phyloP scores from a whole-genome alignment of 1,284 basidiomycete species.

The Ceratobasidium sp. region DNA sequence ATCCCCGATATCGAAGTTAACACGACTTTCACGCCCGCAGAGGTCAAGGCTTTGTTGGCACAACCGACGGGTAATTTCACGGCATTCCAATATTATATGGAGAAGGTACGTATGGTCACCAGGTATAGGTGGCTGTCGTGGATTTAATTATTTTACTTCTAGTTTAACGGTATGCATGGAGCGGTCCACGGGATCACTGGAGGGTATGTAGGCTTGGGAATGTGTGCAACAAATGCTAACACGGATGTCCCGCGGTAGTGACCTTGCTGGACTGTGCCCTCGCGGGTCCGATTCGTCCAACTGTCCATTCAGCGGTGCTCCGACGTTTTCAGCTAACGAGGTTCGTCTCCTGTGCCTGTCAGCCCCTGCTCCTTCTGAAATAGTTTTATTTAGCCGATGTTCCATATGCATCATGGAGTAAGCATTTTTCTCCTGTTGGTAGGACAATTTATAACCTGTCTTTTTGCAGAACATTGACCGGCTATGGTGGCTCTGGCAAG shows the following conservation, averaged over 20 bases:
- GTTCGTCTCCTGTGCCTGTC: not conserved
- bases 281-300: slow-evolving; percentile 2
- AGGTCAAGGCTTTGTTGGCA: not conserved
- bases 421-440: not conserved
- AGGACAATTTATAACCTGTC: not conserved
- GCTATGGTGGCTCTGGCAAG: slow-evolving; percentile 24
- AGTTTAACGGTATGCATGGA: slow-evolving; percentile 14
- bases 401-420: slow-evolving; percentile 18
- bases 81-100: slow-evolving; percentile 5
- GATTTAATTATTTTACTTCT: not conserved
- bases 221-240: not conserved
- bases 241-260: not conserved
- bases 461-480: slow-evolving; percentile 11
- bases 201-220: not conserved
- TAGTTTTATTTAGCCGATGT: slow-evolving; percentile 6
- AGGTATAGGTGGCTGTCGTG: too few relatives aligned
- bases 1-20: not conserved
- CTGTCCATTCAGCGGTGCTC: slow-evolving; percentile 13
- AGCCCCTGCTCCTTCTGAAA: not conserved
- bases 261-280: slow-evolving; percentile 9
- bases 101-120: not conserved
- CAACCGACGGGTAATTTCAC: slow-evolving; percentile 16
- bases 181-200: slow-evolving; percentile 1
- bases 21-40: slow-evolving; percentile 1
- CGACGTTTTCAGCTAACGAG: slow-evolving; percentile 21